Evolutionary conservation across 495 filamentous ascomycete genomes (phyloP).

Genomic region (Daldinia decipiens): DNA sequence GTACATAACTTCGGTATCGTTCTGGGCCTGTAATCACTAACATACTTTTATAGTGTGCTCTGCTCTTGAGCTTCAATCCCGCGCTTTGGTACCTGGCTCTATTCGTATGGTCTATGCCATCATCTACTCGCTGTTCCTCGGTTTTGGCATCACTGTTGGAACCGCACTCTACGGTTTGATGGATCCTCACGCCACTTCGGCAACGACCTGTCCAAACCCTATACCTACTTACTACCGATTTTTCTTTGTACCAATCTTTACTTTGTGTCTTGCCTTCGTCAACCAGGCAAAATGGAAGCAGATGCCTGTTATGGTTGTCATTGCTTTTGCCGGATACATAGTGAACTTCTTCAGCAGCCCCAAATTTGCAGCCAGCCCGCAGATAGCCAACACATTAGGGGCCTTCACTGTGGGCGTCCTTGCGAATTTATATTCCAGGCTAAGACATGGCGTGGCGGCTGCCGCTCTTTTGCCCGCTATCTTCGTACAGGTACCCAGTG

Average conservation of each 20-base stretch:
- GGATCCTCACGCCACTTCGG: constrained; percentile 76
- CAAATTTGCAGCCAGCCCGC: constrained; percentile 78
- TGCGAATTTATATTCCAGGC: constrained; percentile 86
- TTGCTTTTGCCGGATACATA: constrained; percentile 85
- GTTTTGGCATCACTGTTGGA: constrained; percentile 96
- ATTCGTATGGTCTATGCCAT: constrained; percentile 97
- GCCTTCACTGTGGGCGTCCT: constrained; percentile 87
- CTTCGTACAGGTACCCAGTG: constrained; percentile 93
- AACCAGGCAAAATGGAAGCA: constrained; percentile 94
- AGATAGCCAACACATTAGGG: constrained; percentile 85
- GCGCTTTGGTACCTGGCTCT: constrained; percentile 86
- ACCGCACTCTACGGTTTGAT: constrained; percentile 88
- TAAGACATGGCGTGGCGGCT: constrained; percentile 86
- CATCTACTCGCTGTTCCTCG: constrained; percentile 93
- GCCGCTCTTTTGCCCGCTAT: constrained; percentile 92
- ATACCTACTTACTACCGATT: constrained; percentile 71
- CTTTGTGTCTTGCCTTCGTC: constrained; percentile 81
- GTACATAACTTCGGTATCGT: constrained; percentile 21
- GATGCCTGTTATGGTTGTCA: constrained; percentile 83
- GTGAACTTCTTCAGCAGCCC: constrained; percentile 82
- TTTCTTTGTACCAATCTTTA: constrained; percentile 83
- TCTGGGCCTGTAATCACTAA: constrained; percentile 19
- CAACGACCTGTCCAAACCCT: constrained; percentile 74
- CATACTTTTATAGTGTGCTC: constrained; percentile 58
- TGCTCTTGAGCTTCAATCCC: constrained; percentile 88